Percentiles rank a stretch among this genome's conserved stretches.
Conservation (phyloP, 2,329 filamentous ascomycete genomes). For the Bertia moriformis region DNA sequence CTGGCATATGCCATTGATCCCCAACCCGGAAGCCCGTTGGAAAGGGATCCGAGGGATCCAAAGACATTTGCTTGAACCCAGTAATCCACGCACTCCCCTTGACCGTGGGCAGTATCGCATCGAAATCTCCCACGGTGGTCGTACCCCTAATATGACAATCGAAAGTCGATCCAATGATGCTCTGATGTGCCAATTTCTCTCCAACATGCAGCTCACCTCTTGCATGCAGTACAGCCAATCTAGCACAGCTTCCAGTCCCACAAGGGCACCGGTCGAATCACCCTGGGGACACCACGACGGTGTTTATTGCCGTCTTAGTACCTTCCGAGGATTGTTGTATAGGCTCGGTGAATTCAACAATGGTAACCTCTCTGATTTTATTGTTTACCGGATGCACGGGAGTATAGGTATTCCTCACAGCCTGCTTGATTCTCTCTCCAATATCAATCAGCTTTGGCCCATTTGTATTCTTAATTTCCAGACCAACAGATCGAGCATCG, state of each 20-base stretch:
- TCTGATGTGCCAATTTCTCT: slow-evolving; percentile 20
- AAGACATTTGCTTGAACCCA: slow-evolving; percentile 23
- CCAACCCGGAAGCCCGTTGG: slow-evolving; percentile 20
- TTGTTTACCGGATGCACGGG: slow-evolving; percentile 27
- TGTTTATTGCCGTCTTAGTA: slow-evolving; percentile 20
- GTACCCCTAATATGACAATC: slow-evolving; percentile 18
- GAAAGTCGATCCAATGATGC: slow-evolving; percentile 27
- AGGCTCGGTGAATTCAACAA: slow-evolving; percentile 20
- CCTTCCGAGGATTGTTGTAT: slow-evolving; percentile 11
- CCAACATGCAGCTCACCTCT: slow-evolving; percentile 18
- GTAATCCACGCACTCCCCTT: slow-evolving; percentile 30
- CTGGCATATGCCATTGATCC: slow-evolving; percentile 2
- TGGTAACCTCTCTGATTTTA: slow-evolving; percentile 22
- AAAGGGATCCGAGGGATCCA: slow-evolving; percentile 27
- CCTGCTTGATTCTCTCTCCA: slow-evolving; percentile 25
- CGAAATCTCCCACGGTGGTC: slow-evolving; percentile 19
- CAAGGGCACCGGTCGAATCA: slow-evolving; percentile 29
- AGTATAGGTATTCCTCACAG: slow-evolving; percentile 15
- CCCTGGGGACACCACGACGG: slow-evolving; percentile 26
- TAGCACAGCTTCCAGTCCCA: slow-evolving; percentile 26
- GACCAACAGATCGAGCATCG: slow-evolving; percentile 18
- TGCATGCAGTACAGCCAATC: slow-evolving; percentile 25
- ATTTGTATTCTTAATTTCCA: slow-evolving; percentile 16
- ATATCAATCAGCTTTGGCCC: slow-evolving; percentile 20
- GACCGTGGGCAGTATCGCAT: slow-evolving; percentile 22